Conservation (phyloP, 306 rosid genomes). For the Rosa lucieae region DNA sequence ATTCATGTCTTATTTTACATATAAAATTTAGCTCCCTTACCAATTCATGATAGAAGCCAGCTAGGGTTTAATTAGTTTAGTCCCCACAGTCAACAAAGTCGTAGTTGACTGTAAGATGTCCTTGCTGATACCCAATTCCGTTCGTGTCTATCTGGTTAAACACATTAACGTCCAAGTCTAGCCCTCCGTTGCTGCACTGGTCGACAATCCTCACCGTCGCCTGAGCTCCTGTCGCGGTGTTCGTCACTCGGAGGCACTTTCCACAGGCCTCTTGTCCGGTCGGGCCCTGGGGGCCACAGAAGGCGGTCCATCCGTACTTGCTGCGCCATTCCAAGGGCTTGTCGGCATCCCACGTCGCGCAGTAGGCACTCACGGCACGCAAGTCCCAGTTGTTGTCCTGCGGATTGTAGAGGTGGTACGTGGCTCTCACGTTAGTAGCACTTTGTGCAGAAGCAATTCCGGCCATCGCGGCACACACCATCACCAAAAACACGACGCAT, state of each 20-base stretch:
- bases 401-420: constrained; percentile 63
- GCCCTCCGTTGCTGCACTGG: constrained; percentile 67
- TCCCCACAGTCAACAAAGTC: constrained; percentile 55
- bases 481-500: not conserved
- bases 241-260: constrained; percentile 62
- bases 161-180: constrained; percentile 61
- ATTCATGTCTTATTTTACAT: not conserved
- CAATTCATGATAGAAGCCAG: not conserved
- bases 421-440: constrained; percentile 59
- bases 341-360: constrained; percentile 77
- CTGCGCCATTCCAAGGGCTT: constrained; percentile 65
- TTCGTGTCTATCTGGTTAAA: constrained; percentile 50
- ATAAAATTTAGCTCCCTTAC: not conserved
- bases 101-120: constrained; percentile 53
- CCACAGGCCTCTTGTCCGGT: constrained; percentile 58
- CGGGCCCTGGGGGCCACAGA: constrained; percentile 67
- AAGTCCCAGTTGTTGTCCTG: constrained; percentile 60
- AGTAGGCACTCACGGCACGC: constrained; percentile 53
- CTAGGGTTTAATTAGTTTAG: not conserved
- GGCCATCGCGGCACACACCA: constrained; percentile 15
- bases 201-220: constrained; percentile 60
- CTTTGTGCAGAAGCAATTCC: constrained; percentile 45
- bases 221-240: constrained; percentile 44
- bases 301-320: constrained; percentile 81
- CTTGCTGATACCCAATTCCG: constrained; percentile 44